Conservation (phyloP, 129 eudicot species). For the Flaveria robusta region DNA sequence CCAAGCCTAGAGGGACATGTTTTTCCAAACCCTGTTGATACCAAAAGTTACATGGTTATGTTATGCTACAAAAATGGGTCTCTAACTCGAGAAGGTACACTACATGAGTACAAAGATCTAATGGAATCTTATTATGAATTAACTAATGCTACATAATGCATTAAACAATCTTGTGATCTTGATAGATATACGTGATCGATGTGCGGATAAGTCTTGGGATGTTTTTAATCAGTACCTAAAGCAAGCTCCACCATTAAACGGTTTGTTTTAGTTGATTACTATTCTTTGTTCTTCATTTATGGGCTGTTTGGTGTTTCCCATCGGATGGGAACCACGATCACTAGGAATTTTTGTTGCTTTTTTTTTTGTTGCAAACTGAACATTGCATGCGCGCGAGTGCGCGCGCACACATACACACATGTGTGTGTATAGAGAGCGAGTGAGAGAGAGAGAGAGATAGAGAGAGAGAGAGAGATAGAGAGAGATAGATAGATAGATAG, state of each 20-base stretch:
- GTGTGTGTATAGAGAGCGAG: too few relatives aligned
- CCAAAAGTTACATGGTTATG: conserved; percentile 92
- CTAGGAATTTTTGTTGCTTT: background rate
- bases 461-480: too few relatives aligned
- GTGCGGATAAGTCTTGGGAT: conserved; percentile 89
- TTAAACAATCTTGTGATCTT: conserved; percentile 25
- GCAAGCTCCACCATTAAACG: conserved; percentile 80
- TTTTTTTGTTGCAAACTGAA: background rate
- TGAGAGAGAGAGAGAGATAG: background rate
- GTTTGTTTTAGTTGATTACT: conserved; percentile 42
- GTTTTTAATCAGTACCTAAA: conserved; percentile 63
- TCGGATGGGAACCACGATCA: background rate
- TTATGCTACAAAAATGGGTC: conserved; percentile 88
- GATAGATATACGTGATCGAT: conserved; percentile 74
- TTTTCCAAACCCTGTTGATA: conserved; percentile 91
- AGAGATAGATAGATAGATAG: too few relatives aligned
- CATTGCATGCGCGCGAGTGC: background rate
- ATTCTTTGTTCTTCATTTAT: too few relatives aligned
- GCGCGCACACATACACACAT: too few relatives aligned
- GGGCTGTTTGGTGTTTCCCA: too few relatives aligned
- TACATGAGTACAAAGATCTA: background rate
- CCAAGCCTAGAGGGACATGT: conserved; percentile 89
- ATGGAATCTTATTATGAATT: conserved; percentile 5
- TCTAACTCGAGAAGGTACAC: conserved; percentile 87
- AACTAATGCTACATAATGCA: background rate